Percentiles rank a stretch among this genome's conserved stretches.
phyloP scores from a whole-genome alignment of 805 yeast genomes.

The Ogataea nakhonphanomensis region DNA sequence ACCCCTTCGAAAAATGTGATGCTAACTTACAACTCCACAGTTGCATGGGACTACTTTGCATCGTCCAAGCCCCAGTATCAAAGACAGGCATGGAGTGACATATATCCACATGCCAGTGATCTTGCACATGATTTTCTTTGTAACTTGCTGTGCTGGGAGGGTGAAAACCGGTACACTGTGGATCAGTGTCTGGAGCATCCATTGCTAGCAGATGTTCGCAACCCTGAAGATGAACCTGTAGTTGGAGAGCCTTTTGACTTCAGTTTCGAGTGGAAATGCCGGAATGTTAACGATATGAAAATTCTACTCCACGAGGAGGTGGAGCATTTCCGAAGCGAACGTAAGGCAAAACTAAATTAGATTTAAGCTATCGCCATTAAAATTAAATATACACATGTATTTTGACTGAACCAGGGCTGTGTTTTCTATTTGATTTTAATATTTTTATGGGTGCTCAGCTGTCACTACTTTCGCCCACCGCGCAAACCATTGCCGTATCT shows the following conservation, averaged over 20 bases:
- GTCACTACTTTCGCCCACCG: slow-evolving; percentile 83
- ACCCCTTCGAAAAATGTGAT: slow-evolving; percentile 54
- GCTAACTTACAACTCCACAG: slow-evolving; percentile 40
- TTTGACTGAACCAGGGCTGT: slow-evolving; percentile 3
- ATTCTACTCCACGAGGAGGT: slow-evolving; percentile 52
- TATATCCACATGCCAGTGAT: slow-evolving; percentile 61
- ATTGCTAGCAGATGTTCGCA: slow-evolving; percentile 53
- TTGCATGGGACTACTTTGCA: slow-evolving; percentile 44
- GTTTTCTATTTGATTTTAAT: background rate
- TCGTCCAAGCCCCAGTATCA: slow-evolving; percentile 42
- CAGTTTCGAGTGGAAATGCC: slow-evolving; percentile 52
- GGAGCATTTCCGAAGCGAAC: slow-evolving; percentile 40
- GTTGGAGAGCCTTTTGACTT: slow-evolving; percentile 57
- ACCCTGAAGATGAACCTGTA: slow-evolving; percentile 51
- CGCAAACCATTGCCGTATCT: slow-evolving; percentile 87
- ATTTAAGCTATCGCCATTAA: slow-evolving; percentile 1
- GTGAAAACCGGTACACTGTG: slow-evolving; percentile 50
- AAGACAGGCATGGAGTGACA: slow-evolving; percentile 44
- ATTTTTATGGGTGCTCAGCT: slow-evolving; percentile 76
- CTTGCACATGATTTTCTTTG: slow-evolving; percentile 52
- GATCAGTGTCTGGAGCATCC: slow-evolving; percentile 55
- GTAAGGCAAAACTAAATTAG: slow-evolving; percentile 15
- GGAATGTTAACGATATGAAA: slow-evolving; percentile 44
- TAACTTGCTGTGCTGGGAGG: slow-evolving; percentile 62
- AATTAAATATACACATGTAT: background rate